These are phyloP conservation scores for Cladosporium sp. DNA, from an alignment of 2,329 filamentous ascomycete species.

Conservation along the genomic window DNA sequence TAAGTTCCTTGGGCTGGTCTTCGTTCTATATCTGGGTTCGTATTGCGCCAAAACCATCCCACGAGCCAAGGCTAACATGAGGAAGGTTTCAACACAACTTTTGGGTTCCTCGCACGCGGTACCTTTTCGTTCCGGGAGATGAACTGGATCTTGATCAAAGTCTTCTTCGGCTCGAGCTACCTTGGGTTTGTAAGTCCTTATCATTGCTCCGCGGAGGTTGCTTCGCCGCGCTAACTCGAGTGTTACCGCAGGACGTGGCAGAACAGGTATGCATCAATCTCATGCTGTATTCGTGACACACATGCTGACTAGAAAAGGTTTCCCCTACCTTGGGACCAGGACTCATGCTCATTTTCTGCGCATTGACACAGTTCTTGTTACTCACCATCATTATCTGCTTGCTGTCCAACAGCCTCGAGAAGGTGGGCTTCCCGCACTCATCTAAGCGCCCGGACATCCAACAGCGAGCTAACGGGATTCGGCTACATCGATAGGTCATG, in stretches of 20 bases:
- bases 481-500: constrained; percentile 43
- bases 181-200: constrained; percentile 60
- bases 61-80: neutral
- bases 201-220: neutral
- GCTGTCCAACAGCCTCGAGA: constrained; percentile 66
- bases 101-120: constrained; percentile 69
- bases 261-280: constrained; percentile 35
- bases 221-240: neutral
- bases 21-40: constrained; percentile 70
- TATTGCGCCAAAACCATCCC: neutral
- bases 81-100: constrained; percentile 76
- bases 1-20: constrained; percentile 71
- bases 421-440: constrained; percentile 34
- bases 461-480: constrained; percentile 28
- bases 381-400: constrained; percentile 74
- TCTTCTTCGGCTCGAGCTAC: constrained; percentile 72
- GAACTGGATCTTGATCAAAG: constrained; percentile 71
- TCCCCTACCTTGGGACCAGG: constrained; percentile 48
- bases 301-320: constrained; percentile 22
- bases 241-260: constrained; percentile 36
- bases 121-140: constrained; percentile 59
- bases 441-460: constrained; percentile 19
- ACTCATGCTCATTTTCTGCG: constrained; percentile 65
- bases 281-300: neutral
- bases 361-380: constrained; percentile 69